A percentile compares a stretch with the other conserved stretches of the same genome.
Conservation (phyloP, 805 yeast genomes). For the Lachancea sp. region DNA sequence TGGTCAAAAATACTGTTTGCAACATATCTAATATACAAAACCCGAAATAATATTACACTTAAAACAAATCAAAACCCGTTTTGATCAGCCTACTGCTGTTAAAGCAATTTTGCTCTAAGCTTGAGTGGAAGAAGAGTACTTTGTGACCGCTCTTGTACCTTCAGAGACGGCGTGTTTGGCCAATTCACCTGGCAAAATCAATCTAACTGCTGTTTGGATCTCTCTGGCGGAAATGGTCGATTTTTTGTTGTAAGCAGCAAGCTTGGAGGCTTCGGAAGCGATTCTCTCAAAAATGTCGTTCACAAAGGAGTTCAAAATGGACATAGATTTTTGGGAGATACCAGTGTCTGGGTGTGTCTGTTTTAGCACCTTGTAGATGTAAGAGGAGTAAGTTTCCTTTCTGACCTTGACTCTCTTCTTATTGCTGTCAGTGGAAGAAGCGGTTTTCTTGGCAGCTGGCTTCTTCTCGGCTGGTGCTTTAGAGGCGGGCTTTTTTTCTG, state of each 20-base stretch:
- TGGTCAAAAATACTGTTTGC: constrained; percentile 2
- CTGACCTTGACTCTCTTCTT: constrained; percentile 88
- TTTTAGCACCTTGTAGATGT: constrained; percentile 91
- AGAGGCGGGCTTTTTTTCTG: constrained; percentile 69
- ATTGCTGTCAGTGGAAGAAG: constrained; percentile 64
- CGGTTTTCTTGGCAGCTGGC: constrained; percentile 85
- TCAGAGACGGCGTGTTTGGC: constrained; percentile 95
- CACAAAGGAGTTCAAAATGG: constrained; percentile 93
- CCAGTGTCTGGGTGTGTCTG: constrained; percentile 98
- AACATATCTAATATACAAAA: constrained; percentile 10
- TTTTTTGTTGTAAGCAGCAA: constrained; percentile 95
- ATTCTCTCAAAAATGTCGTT: constrained; percentile 93
- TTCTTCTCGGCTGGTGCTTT: constrained; percentile 96
- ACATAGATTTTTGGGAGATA: constrained; percentile 94
- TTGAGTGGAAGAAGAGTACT: constrained; percentile 61
- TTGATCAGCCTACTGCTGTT: background rate
- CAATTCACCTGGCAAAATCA: constrained; percentile 91
- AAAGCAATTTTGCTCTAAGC: constrained; percentile 10
- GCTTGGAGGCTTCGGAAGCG: constrained; percentile 90
- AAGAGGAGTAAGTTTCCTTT: constrained; percentile 93
- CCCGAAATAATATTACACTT: constrained; percentile 10
- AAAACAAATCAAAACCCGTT: constrained; percentile 2
- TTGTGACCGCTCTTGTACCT: constrained; percentile 93
- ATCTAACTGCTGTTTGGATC: constrained; percentile 93
- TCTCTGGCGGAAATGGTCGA: constrained; percentile 93